Conservation (phyloP, 345 rosid species). For the Cardiospermum halicacabum region DNA sequence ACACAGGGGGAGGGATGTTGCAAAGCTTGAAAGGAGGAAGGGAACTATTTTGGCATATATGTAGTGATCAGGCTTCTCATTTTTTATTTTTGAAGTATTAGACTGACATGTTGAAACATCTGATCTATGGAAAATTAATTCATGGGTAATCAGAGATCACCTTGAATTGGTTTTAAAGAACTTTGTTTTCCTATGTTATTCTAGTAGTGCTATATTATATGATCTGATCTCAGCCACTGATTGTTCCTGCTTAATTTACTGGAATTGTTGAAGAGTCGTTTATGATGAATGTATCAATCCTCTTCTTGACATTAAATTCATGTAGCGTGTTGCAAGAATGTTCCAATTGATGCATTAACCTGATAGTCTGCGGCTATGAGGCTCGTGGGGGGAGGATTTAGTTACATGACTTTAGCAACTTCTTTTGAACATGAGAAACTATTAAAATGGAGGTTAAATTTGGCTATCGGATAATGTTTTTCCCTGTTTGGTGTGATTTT, state of each 20-base stretch:
- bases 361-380: too few species aligned
- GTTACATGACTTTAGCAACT: too few species aligned
- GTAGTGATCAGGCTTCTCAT: neutral
- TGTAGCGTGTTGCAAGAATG: too few species aligned
- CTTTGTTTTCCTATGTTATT: neutral
- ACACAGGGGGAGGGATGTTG: slow-evolving; percentile 14
- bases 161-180: slow-evolving; percentile 4
- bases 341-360: too few species aligned
- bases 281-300: too few species aligned
- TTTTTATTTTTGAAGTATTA: neutral
- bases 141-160: neutral
- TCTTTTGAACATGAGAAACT: too few species aligned
- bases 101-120: slow-evolving; percentile 3
- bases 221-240: neutral
- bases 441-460: too few species aligned
- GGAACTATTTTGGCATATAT: slow-evolving; percentile 6
- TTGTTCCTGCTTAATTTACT: neutral
- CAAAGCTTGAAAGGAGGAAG: slow-evolving; percentile 5
- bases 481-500: too few species aligned
- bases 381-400: too few species aligned
- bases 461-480: too few species aligned
- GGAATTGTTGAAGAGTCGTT: neutral
- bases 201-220: too few species aligned
- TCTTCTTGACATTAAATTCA: too few species aligned
- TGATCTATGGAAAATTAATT: neutral